phyloP scores from a whole-genome alignment of 345 rosid species.

The Ceriops zippeliana region DNA sequence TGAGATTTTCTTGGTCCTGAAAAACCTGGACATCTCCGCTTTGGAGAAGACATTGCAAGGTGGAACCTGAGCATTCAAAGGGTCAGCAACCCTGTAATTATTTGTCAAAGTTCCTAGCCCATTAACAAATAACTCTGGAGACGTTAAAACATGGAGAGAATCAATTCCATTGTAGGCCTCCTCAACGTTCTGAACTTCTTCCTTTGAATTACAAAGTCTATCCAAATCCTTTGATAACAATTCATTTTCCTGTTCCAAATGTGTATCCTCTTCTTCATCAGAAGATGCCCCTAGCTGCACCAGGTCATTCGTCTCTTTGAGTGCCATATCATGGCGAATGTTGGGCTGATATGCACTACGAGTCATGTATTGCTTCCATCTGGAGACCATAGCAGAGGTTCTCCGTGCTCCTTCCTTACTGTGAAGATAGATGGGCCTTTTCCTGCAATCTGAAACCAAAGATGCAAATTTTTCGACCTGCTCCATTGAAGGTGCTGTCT shows the following conservation, averaged over 20 bases:
- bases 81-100: slow-evolving; percentile 46
- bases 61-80: slow-evolving; percentile 83
- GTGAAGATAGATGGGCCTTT: slow-evolving; percentile 80
- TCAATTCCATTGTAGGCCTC: slow-evolving; percentile 24
- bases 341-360: slow-evolving; percentile 36
- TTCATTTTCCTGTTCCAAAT: slow-evolving; percentile 34
- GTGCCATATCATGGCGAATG: slow-evolving; percentile 16
- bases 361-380: slow-evolving; percentile 91
- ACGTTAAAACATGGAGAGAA: slow-evolving; percentile 29
- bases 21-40: slow-evolving; percentile 73
- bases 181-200: slow-evolving; percentile 23
- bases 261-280: slow-evolving; percentile 25
- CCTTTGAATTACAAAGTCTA: slow-evolving; percentile 28
- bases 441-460: slow-evolving; percentile 63
- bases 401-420: slow-evolving; percentile 93
- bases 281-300: slow-evolving; percentile 23
- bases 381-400: slow-evolving; percentile 83
- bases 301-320: slow-evolving; percentile 18
- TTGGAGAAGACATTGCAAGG: slow-evolving; percentile 72
- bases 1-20: slow-evolving; percentile 48
- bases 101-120: slow-evolving; percentile 29
- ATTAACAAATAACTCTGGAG: slow-evolving; percentile 27
- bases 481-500: slow-evolving; percentile 77
- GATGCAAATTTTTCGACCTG: slow-evolving; percentile 94
- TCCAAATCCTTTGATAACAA: slow-evolving; percentile 27